Conservation (phyloP, 1,139 yeast genomes). For the Spathaspora jeffriesii region DNA sequence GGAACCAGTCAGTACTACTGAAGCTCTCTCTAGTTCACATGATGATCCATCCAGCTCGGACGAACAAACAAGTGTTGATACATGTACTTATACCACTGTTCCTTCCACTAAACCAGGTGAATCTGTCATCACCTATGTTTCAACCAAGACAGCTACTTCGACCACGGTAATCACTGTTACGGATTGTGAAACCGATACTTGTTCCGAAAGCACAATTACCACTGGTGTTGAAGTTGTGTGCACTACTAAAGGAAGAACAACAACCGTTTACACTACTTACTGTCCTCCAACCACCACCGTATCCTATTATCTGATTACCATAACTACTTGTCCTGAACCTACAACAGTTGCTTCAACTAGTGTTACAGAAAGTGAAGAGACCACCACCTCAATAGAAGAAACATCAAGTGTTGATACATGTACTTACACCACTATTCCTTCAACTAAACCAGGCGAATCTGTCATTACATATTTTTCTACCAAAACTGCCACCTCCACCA, state of each 20-base stretch:
- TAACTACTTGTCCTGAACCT: constrained; percentile 2
- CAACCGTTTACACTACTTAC: constrained; percentile 27
- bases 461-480: constrained; percentile 4
- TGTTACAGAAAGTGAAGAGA: no score
- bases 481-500: constrained; percentile 9
- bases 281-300: not conserved
- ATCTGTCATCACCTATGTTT: not conserved
- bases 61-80: not conserved
- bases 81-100: no score
- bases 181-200: constrained; percentile 13
- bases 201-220: constrained; percentile 20
- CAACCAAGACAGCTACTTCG: constrained; percentile 7
- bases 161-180: constrained; percentile 22
- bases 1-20: not conserved
- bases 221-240: no score
- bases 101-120: no score
- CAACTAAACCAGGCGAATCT: constrained; percentile 10
- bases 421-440: constrained; percentile 12
- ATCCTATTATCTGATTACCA: not conserved
- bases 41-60: not conserved
- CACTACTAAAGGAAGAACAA: constrained; percentile 11
- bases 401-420: not conserved
- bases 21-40: not conserved
- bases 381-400: no score
- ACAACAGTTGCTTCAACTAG: no score